These are phyloP conservation scores for Alopecurus myosuroides DNA, from an alignment of 176 grass and related monocot species.

Conservation along the genomic window DNA sequence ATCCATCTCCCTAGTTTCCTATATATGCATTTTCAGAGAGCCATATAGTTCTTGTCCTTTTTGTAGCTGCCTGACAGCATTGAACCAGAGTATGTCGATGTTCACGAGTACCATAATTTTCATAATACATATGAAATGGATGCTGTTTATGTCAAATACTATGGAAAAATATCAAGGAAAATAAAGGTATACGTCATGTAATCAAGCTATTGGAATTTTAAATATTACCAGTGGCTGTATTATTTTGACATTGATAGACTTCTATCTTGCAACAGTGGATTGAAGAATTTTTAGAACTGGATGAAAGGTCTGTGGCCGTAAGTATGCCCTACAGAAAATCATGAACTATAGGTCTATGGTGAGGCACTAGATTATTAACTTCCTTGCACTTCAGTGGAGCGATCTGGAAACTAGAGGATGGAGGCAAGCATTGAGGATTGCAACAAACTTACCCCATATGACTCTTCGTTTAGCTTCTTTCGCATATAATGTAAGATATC, in stretches of 20 bases:
- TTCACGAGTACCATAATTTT: neutral
- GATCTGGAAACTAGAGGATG: neutral
- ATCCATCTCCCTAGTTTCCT: neutral
- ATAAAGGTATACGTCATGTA: conserved; percentile 17
- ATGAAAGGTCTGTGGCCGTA: neutral
- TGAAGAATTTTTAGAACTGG: neutral
- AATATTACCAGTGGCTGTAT: neutral
- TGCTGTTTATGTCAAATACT: conserved; percentile 19
- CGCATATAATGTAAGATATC: neutral
- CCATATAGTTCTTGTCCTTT: neutral
- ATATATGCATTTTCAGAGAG: neutral
- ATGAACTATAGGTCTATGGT: neutral
- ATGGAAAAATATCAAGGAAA: conserved; percentile 1
- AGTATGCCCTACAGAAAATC: neutral
- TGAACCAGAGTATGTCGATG: neutral
- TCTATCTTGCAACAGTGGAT: conserved; percentile 3
- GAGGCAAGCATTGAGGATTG: conserved; percentile 21
- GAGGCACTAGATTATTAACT: neutral
- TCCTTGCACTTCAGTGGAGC: neutral
- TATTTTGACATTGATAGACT: neutral
- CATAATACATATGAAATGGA: neutral
- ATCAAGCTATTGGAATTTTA: neutral
- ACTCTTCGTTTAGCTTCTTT: neutral
- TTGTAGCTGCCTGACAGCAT: neutral
- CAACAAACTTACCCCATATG: neutral